Base-by-base conservation (phyloP, 345 rosid genomes). In the Triadica sebifera region DNA sequence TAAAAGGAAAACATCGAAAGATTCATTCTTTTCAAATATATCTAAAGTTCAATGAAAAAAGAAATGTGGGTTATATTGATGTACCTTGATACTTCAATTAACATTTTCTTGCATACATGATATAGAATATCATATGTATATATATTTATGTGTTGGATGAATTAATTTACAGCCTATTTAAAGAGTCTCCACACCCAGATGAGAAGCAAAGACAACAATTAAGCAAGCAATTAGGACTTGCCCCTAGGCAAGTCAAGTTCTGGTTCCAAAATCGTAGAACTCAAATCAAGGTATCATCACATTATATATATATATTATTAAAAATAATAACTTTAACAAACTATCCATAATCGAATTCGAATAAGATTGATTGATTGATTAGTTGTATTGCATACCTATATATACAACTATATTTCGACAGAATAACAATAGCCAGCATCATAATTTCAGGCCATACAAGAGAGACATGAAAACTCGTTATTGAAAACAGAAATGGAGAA, bases 251-350 rank as follows among this genome's bases (percentile, higher is more conserved):
- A 82, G 98, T 95, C 83, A 95, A 95, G 86, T 95, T 95, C 85
- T 95, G 99, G 99, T 95, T 95, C 73, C 99, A 95, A 81, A 95
- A 95, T 82, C 96, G 99, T 45, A 88, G 99, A 38, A 95, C 99
- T 43, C 99, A 95, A 79, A 88, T 95, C 79, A 93, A 95, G 94
- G 98, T 91, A 79, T 5, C 10, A 43, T 43, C 10, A 43, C 10
- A n/a, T n/a, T n/a, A n/a, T n/a, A n/a, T n/a, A n/a, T n/a, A n/a
- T n/a, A n/a, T n/a, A n/a, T n/a, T n/a, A n/a, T n/a, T n/a, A 29
- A 2, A 12, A 59, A 4, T 9, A 6, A 20, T 58, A 58, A 20
- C 20, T 2, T n/a, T 24, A 52, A 60, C 38, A 60, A 9, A 29
- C 9, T 60, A 3, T 29, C 34, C 34, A 29, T 29, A 29, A 29